Evolutionary conservation across 2,329 filamentous ascomycete genomes (phyloP), one percentile per base, ranked within the genome.

Genomic region (Fusarium concolor): DNA sequence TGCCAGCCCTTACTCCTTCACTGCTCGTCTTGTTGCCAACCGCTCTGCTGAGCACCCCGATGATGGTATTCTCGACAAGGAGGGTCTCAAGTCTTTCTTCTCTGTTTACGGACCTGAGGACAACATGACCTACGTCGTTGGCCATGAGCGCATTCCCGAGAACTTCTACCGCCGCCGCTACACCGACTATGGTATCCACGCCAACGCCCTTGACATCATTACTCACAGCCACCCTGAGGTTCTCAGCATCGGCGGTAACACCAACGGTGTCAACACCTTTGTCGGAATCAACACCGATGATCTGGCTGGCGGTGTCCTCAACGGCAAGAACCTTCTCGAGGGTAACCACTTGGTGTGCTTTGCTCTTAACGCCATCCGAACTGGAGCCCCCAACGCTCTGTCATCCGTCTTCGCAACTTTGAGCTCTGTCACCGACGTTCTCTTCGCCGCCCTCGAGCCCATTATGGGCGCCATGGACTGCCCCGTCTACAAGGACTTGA

Each of bases 81-180:
- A 79, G 2, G 76, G 77, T 2, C 76, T 86, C 51, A 79, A 78
- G 53, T 80, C 75, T 63, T 86, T 86, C 74, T 86, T 79, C 62
- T 83, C 75, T 12, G 79, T 87, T 15, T 77, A 76, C 44, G 75
- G 78, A 7, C 55, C 62, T 10, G 61, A 67, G 28, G 76, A 81
- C 9, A 76, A 79, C 39, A 70, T 83, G 38, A 78, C 77, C 6
- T 82, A 85, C 65, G 80, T 79, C 10, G 70, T 78, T 24, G 85
- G 85, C n/a, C 80, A 81, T 68, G 84, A 87, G 67, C 78, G 80
- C 5, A 84, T 87, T 41, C 85, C 85, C 0, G 77, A 81, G 24
- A 86, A 86, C 74, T 87, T 84, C 82, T 87, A 83, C 73, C 71
- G 72, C 26, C 68, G 67, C 15, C 64, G 63, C 6, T 79, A 80